Percentiles rank a stretch among this genome's conserved stretches.
Conservation (phyloP, 352 stramenopile genomes). For the Phytophthora sojae region DNA sequence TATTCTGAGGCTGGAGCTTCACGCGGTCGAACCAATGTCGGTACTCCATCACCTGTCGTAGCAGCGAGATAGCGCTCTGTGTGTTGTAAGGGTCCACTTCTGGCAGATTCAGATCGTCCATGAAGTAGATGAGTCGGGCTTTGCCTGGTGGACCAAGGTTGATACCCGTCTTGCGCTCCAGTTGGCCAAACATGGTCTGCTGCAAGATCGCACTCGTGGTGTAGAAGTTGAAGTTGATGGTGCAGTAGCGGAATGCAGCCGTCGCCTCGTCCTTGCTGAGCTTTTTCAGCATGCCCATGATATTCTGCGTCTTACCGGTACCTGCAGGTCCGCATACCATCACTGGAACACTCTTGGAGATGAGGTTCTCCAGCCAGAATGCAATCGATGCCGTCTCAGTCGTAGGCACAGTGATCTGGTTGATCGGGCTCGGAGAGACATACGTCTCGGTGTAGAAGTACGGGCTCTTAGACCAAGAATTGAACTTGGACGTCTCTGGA, state of each 20-base stretch:
- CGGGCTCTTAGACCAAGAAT: conserved; percentile 95
- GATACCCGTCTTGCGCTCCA: conserved; percentile 96
- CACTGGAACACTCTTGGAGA: conserved; percentile 90
- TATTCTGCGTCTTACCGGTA: conserved; percentile 96
- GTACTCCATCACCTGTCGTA: conserved; percentile 97
- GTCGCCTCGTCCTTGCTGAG: conserved; percentile 89
- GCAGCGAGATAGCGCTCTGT: conserved; percentile 94
- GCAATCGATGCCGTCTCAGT: conserved; percentile 95
- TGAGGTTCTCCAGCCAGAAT: conserved; percentile 96
- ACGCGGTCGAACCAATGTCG: conserved; percentile 93
- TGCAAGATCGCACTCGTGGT: conserved; percentile 94
- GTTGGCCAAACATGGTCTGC: conserved; percentile 91
- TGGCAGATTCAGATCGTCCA: conserved; percentile 97
- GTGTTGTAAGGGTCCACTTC: conserved; percentile 97
- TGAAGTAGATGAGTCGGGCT: conserved; percentile 95
- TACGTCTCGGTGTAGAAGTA: conserved; percentile 95
- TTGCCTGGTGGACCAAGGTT: conserved; percentile 95
- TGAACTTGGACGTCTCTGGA: conserved; percentile 91
- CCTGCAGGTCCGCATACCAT: conserved; percentile 95
- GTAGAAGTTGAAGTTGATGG: conserved; percentile 99
- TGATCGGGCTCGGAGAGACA: conserved; percentile 86
- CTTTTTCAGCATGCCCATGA: conserved; percentile 95
- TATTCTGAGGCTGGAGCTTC: conserved; percentile 95
- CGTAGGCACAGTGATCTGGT: conserved; percentile 94
- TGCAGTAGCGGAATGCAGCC: conserved; percentile 87